These are phyloP conservation scores for Hypoxylon trugodes DNA, from an alignment of 495 filamentous ascomycete genomes.

Conservation along the genomic window DNA sequence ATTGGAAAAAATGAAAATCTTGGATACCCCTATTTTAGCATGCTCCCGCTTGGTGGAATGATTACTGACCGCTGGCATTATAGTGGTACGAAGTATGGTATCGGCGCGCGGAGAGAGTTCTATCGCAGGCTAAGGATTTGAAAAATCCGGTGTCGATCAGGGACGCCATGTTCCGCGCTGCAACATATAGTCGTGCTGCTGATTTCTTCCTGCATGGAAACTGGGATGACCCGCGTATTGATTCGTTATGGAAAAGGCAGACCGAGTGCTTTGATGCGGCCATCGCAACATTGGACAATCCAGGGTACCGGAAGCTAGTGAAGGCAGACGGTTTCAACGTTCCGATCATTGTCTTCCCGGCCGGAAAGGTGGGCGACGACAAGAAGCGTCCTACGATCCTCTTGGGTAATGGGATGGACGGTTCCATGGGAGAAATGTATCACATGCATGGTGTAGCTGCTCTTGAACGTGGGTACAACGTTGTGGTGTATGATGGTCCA, in stretches of 20 bases:
- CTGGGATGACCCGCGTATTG: slow-evolving; percentile 48
- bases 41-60: too few relatives aligned
- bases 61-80: too few relatives aligned
- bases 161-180: slow-evolving; percentile 47
- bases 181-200: slow-evolving; percentile 54
- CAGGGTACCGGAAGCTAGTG: slow-evolving; percentile 45
- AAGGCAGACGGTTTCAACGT: slow-evolving; percentile 43
- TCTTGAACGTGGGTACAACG: slow-evolving; percentile 55
- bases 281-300: slow-evolving; percentile 49
- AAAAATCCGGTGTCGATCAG: slow-evolving; percentile 44
- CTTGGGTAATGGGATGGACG: slow-evolving; percentile 53
- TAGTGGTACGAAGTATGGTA: slow-evolving; percentile 45
- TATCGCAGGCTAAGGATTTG: slow-evolving; percentile 10
- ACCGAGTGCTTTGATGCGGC: slow-evolving; percentile 69
- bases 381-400: slow-evolving; percentile 47
- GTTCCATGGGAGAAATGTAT: slow-evolving; percentile 54
- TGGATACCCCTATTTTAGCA: too few relatives aligned
- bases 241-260: slow-evolving; percentile 73
- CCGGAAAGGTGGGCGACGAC: slow-evolving; percentile 5
- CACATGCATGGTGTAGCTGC: slow-evolving; percentile 46
- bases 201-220: slow-evolving; percentile 56
- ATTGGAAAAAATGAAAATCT: too few relatives aligned
- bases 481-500: slow-evolving; percentile 59
- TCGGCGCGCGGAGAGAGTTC: slow-evolving; percentile 14
- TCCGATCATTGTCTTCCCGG: slow-evolving; percentile 42